These are phyloP conservation scores for Passiflora organensis DNA, from an alignment of 345 rosid species.

Conservation along the genomic window DNA sequence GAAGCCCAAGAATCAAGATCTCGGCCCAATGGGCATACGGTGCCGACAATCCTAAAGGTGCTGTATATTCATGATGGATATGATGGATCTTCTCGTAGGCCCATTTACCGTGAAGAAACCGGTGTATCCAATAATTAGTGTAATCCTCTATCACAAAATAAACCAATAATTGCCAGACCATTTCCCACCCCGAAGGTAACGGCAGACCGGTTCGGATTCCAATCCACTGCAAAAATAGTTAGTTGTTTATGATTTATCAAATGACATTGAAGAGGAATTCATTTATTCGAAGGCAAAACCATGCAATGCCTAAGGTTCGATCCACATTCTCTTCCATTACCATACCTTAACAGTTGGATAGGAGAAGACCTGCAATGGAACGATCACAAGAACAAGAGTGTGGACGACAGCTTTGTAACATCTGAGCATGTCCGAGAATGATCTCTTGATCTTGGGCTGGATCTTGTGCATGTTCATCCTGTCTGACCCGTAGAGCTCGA, in stretches of 20 bases:
- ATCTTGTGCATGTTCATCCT: slow-evolving; percentile 11
- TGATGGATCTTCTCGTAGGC: slow-evolving; percentile 25
- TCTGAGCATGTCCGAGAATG: slow-evolving; percentile 11
- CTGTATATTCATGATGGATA: slow-evolving; percentile 22
- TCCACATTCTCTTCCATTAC: neutral
- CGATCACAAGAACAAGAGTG: slow-evolving; percentile 11
- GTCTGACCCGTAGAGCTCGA: slow-evolving; percentile 10
- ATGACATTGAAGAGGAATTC: neutral
- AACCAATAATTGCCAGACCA: slow-evolving; percentile 14
- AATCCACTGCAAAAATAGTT: neutral
- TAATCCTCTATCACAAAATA: slow-evolving; percentile 22
- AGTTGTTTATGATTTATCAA: too few relatives aligned
- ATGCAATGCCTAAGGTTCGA: neutral
- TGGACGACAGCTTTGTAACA: slow-evolving; percentile 18
- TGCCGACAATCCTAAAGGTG: slow-evolving; percentile 21
- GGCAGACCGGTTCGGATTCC: slow-evolving; percentile 14
- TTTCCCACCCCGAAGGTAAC: slow-evolving; percentile 15
- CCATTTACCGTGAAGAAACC: slow-evolving; percentile 23
- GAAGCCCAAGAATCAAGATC: slow-evolving; percentile 20
- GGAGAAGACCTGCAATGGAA: slow-evolving; percentile 18
- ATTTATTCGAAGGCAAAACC: neutral
- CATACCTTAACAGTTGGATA: slow-evolving; percentile 24
- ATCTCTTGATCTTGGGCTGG: slow-evolving; percentile 15
- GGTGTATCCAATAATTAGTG: slow-evolving; percentile 19
- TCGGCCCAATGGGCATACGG: slow-evolving; percentile 30